Conservation (phyloP, 2,329 filamentous ascomycete species). For the Nemania sp. region DNA sequence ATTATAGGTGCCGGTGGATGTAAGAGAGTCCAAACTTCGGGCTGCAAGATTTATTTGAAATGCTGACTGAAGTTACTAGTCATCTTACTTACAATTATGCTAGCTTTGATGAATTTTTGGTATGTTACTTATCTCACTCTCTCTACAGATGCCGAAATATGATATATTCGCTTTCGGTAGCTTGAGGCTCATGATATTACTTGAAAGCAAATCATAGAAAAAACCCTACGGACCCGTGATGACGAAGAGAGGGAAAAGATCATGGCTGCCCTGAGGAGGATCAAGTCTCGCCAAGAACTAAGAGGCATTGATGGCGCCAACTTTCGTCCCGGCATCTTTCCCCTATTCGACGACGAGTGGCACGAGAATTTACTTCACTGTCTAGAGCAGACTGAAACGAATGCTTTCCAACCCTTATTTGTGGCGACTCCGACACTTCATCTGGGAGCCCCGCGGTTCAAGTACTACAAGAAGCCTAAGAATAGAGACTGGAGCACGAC, state of each 20-base stretch:
- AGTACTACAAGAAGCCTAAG: neutral
- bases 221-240: neutral
- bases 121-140: neutral
- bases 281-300: neutral
- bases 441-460: neutral
- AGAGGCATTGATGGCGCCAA: neutral
- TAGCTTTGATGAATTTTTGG: neutral
- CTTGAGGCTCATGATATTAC: neutral
- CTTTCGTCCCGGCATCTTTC: neutral
- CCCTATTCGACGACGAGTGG: neutral
- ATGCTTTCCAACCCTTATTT: neutral
- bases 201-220: neutral
- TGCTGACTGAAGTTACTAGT: neutral
- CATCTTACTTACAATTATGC: neutral
- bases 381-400: neutral
- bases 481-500: neutral
- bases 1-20: slow-evolving; percentile 1
- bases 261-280: neutral
- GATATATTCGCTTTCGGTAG: neutral
- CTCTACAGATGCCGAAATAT: neutral
- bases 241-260: neutral
- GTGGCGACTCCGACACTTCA: neutral
- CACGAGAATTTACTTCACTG: neutral
- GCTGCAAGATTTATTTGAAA: neutral
- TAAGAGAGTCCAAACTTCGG: neutral